These are phyloP conservation scores for Plantago coronopus DNA, from an alignment of 305 asterid genomes.

Conservation along the genomic window DNA sequence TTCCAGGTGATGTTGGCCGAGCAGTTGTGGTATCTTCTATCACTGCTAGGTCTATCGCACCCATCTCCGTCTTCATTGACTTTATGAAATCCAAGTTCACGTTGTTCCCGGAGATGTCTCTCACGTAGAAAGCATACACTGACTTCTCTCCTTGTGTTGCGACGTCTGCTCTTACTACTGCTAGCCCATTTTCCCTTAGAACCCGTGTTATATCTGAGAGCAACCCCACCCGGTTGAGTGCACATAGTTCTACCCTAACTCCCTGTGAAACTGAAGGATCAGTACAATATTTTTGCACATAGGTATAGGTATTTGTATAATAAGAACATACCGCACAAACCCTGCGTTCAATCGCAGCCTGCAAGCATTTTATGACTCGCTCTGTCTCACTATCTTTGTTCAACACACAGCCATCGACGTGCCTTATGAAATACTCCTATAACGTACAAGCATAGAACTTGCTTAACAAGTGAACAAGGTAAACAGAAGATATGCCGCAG, in stretches of 20 bases:
- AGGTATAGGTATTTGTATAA: background rate
- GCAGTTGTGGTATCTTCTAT: slow-evolving; percentile 31
- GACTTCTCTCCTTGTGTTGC: slow-evolving; percentile 61
- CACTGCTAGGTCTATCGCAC: slow-evolving; percentile 54
- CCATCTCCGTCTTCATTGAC: slow-evolving; percentile 67
- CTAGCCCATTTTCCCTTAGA: slow-evolving; percentile 67
- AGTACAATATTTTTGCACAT: background rate
- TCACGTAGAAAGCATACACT: slow-evolving; percentile 66
- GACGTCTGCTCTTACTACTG: slow-evolving; percentile 67
- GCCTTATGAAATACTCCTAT: slow-evolving; percentile 75
- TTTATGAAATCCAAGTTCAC: slow-evolving; percentile 48
- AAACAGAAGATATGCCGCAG: background rate
- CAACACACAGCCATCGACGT: slow-evolving; percentile 52
- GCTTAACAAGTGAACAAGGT: background rate
- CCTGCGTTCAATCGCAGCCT: slow-evolving; percentile 79
- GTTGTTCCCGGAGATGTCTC: slow-evolving; percentile 62
- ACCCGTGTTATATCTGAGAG: slow-evolving; percentile 75
- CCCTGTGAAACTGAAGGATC: slow-evolving; percentile 37
- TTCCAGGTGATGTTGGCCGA: slow-evolving; percentile 29
- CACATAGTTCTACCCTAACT: slow-evolving; percentile 56
- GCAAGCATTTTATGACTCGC: slow-evolving; percentile 57
- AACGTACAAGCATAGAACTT: background rate
- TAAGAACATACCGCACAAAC: slow-evolving; percentile 51
- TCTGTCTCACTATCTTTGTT: slow-evolving; percentile 60
- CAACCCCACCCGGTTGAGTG: slow-evolving; percentile 62